Conservation (phyloP, 345 rosid genomes). For the Rhodomyrtus tomentosa region DNA sequence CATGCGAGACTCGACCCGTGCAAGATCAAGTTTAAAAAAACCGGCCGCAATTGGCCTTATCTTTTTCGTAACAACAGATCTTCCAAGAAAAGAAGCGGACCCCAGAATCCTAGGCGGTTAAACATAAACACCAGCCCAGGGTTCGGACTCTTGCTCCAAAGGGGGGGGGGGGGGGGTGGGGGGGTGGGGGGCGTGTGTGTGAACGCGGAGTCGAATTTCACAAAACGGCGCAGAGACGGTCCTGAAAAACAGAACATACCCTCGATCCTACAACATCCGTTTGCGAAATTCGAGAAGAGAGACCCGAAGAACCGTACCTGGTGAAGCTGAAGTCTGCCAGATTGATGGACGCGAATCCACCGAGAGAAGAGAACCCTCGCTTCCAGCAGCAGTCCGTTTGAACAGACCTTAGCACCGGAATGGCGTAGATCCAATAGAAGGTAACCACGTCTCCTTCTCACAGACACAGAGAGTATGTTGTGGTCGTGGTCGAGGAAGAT, state of each 20-base stretch:
- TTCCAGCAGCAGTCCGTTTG: background rate
- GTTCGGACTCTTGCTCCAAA: background rate
- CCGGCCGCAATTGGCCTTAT: background rate
- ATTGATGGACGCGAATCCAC: background rate
- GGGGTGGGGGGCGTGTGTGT: too few species aligned
- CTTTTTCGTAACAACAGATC: background rate
- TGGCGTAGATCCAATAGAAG: background rate
- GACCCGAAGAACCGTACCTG: background rate
- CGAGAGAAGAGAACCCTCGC: background rate
- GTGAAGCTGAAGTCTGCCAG: background rate
- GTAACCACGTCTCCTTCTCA: background rate
- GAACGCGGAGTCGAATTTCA: background rate
- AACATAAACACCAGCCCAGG: background rate
- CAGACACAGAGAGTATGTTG: background rate
- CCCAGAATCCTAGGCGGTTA: background rate
- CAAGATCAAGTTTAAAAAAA: background rate
- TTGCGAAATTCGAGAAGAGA: background rate
- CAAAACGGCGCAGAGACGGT: background rate
- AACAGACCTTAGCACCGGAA: background rate
- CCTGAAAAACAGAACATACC: background rate
- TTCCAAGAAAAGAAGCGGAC: background rate
- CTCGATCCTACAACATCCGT: background rate
- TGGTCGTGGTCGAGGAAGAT: background rate
- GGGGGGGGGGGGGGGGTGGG: too few species aligned
- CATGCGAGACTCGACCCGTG: background rate